Evolutionary conservation across 139 green algal species (phyloP).

Genomic region (Picochlorum sp.): DNA sequence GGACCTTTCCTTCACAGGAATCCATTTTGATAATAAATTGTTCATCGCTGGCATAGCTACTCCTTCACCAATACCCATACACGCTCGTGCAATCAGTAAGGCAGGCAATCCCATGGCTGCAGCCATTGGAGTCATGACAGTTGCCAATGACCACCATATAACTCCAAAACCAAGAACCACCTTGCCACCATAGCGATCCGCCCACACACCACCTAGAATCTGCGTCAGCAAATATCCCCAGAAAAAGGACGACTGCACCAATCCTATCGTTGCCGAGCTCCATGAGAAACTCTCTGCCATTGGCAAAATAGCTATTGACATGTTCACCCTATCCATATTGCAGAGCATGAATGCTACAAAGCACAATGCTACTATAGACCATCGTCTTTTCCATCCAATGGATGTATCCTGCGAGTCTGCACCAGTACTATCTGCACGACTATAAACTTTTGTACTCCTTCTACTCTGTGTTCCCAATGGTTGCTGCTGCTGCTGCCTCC

Average conservation of each 20-base stretch:
- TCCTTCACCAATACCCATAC: constrained; percentile 95
- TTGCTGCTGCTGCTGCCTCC: neutral
- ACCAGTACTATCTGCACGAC: neutral
- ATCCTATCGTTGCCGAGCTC: constrained; percentile 70
- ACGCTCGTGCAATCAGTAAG: constrained; percentile 69
- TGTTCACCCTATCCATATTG: constrained; percentile 95
- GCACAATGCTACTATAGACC: constrained; percentile 76
- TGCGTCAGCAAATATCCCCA: constrained; percentile 79
- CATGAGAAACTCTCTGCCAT: constrained; percentile 85
- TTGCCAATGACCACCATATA: constrained; percentile 91
- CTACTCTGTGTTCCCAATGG: neutral
- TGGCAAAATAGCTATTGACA: constrained; percentile 93
- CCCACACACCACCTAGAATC: constrained; percentile 84
- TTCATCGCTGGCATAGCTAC: constrained; percentile 99
- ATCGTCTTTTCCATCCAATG: constrained; percentile 58
- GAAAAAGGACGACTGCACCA: constrained; percentile 98
- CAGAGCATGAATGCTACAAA: constrained; percentile 94
- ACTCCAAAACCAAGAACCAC: constrained; percentile 89
- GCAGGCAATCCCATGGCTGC: constrained; percentile 64
- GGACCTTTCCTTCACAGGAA: constrained; percentile 77
- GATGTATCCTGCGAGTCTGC: neutral
- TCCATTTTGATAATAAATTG: constrained; percentile 89
- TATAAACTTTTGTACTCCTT: no score
- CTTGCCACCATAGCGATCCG: constrained; percentile 88
- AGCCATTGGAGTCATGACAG: constrained; percentile 80